Percentiles rank a stretch among this genome's conserved stretches.
phyloP scores from a whole-genome alignment of 2,329 filamentous ascomycete genomes.

The Leptoxyphium fumago region DNA sequence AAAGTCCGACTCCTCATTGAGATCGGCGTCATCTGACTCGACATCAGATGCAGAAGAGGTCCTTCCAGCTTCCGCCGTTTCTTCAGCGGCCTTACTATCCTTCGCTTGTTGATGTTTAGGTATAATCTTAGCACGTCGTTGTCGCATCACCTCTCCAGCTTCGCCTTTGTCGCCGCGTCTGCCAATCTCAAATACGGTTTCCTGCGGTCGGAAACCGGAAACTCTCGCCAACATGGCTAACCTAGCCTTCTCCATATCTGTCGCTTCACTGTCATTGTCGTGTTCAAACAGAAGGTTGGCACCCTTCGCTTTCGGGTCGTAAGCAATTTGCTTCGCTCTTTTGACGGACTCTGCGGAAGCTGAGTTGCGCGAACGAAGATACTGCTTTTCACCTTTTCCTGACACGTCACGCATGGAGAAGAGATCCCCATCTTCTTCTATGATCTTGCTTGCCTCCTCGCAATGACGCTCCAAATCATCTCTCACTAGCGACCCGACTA shows the following conservation, averaged over 20 bases:
- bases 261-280: constrained; percentile 39
- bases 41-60: constrained; percentile 23
- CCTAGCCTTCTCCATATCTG: constrained; percentile 53
- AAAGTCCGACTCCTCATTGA: constrained; percentile 26
- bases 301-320: constrained; percentile 54
- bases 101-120: constrained; percentile 33
- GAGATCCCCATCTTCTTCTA: constrained; percentile 64
- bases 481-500: constrained; percentile 62
- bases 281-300: constrained; percentile 62
- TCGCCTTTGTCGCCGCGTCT: constrained; percentile 52
- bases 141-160: constrained; percentile 62
- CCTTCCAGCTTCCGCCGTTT: constrained; percentile 2
- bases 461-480: constrained; percentile 59
- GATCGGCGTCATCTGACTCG: constrained; percentile 22
- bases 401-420: constrained; percentile 56
- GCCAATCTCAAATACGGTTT: constrained; percentile 94
- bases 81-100: constrained; percentile 14
- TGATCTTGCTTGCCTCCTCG: constrained; percentile 70
- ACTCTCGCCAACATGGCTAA: constrained; percentile 80
- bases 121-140: constrained; percentile 54
- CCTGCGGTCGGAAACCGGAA: constrained; percentile 72
- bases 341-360: constrained; percentile 85
- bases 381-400: constrained; percentile 80
- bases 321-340: constrained; percentile 62
- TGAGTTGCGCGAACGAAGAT: constrained; percentile 75